Conservation (phyloP, 495 filamentous ascomycete genomes). For the Hyaloscypha bicolor region DNA sequence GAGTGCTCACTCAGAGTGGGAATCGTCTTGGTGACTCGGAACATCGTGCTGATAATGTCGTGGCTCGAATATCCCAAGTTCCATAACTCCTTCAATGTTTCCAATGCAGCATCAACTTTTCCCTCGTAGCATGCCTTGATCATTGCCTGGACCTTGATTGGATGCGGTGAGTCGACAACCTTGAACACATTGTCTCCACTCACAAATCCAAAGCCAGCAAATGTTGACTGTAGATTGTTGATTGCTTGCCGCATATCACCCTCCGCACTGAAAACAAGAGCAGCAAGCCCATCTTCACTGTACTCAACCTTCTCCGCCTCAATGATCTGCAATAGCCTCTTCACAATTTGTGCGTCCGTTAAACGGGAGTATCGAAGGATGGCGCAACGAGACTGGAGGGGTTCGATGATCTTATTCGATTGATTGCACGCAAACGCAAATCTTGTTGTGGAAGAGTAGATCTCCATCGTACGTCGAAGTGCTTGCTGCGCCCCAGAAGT, state of each 20-base stretch:
- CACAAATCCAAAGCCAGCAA: constrained; percentile 95
- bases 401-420: constrained; percentile 99
- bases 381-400: constrained; percentile 92
- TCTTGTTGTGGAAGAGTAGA: constrained; percentile 93
- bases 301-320: constrained; percentile 84
- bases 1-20: constrained; percentile 87
- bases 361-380: constrained; percentile 93
- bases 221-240: constrained; percentile 96
- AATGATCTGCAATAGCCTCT: constrained; percentile 87
- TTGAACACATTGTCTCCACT: constrained; percentile 98
- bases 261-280: constrained; percentile 94
- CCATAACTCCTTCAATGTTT: constrained; percentile 91
- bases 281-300: constrained; percentile 91
- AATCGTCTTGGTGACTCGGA: constrained; percentile 95
- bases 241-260: constrained; percentile 99
- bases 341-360: constrained; percentile 90
- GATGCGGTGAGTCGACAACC: constrained; percentile 95
- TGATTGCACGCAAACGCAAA: constrained; percentile 99
- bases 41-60: constrained; percentile 99
- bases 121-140: constrained; percentile 95
- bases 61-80: constrained; percentile 90
- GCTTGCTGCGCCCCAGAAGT: constrained; percentile 96
- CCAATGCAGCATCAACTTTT: constrained; percentile 83
- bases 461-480: constrained; percentile 96
- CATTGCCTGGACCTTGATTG: constrained; percentile 97